A percentile compares a stretch with the other conserved stretches of the same genome.
Evolutionary conservation across 768 basidiomycete genomes (phyloP).

Genomic region (Boletus pseudo-olivaceus): DNA sequence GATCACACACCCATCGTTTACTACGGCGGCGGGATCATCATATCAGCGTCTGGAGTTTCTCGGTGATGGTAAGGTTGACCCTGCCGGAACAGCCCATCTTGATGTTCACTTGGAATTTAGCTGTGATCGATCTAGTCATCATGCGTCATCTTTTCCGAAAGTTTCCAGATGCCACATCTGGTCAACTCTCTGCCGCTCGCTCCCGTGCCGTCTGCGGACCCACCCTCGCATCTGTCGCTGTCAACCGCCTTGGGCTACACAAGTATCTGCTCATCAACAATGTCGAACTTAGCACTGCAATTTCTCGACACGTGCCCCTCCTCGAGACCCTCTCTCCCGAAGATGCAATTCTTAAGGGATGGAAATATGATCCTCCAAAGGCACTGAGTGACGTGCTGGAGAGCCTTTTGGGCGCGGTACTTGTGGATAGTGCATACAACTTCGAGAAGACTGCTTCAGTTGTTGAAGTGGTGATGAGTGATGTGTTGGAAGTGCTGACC

Average conservation of each 20-base stretch:
- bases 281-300: constrained; percentile 61
- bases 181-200: constrained; percentile 69
- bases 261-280: constrained; percentile 68
- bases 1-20: constrained; percentile 82
- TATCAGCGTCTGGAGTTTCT: constrained; percentile 89
- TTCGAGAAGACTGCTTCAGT: constrained; percentile 64
- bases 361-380: constrained; percentile 86
- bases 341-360: constrained; percentile 65
- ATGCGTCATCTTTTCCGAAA: constrained; percentile 66
- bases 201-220: constrained; percentile 70
- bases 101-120: constrained; percentile 34
- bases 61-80: constrained; percentile 69
- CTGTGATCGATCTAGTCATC: constrained; percentile 69
- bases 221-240: constrained; percentile 65
- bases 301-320: constrained; percentile 56
- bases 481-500: constrained; percentile 57
- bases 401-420: constrained; percentile 77
- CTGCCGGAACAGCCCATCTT: neutral
- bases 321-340: constrained; percentile 52
- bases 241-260: constrained; percentile 64
- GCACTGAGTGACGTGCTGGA: constrained; percentile 82
- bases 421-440: constrained; percentile 76
- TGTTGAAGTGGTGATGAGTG: constrained; percentile 61
- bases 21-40: constrained; percentile 48
- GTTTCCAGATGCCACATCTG: constrained; percentile 70